Evolutionary conservation across 495 filamentous ascomycete genomes (phyloP), one percentile per base, ranked within the genome.

Genomic region (Trypethelium eluteriae): DNA sequence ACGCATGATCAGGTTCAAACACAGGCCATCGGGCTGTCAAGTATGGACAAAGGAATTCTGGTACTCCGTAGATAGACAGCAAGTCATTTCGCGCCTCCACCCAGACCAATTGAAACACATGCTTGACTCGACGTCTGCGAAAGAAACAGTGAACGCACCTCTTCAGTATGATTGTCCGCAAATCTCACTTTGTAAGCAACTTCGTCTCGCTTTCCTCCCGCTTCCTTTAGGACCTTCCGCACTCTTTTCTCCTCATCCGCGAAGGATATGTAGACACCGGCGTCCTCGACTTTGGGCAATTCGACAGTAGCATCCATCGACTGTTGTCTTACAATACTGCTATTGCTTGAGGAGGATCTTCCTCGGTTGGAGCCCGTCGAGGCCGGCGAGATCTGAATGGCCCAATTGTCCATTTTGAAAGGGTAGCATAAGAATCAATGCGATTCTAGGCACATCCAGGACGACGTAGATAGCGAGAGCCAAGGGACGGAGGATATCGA

Each of bases 231-330:
- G 7, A 76, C 72, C 25, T 66, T 64, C 49, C 68, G 39, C 0
- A 77, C 74, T 6, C 67, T 53, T 16, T 71, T 71, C 9, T 72
- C 71, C 7, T 69, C 69, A 38, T 71, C 72, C 35, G 62, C 66
- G 16, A 69, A 69, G 2, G 79, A 69, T 1, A 79, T 65, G n/a
- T 71, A 65, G 44, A 78, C 77, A 14, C 67, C 65, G 39, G 74
- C 66, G 36, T 74, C 72, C 11, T 73, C 70, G 34, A 70, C 69
- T n/a, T 79, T 69, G 1, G 72, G 70, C 70, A 59, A 72, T 34
- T 64, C 67, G 18, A 66, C 53, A 36, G 53, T 36, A 14, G 18
- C 14, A 59, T 36, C 14, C 14, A 35, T 14, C 6, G 53, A 14
- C 25, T 6, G 32, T 59, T 59, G 53, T 6, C 10, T 32, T 5